Evolutionary conservation across 768 basidiomycete genomes (phyloP), one percentile per base, ranked within the genome.

Genomic region (Serendipita sp.): DNA sequence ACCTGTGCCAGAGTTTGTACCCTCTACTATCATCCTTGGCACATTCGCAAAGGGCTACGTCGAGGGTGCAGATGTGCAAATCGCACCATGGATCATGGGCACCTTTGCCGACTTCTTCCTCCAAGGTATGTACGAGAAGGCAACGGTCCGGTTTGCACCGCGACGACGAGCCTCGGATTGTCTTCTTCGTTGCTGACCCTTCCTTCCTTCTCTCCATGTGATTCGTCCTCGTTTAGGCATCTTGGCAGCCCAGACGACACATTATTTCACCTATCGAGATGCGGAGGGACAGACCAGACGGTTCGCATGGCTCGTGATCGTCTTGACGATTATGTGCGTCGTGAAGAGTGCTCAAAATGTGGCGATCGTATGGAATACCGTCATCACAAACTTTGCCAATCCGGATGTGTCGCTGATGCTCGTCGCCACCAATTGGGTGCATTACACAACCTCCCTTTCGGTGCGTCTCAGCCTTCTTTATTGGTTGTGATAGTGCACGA

Each of bases 61-160:
- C 4, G 56, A 60, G 16, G 35, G 35, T 60, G 56, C 56, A 60
- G 32, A 60, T 36, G 56, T 60, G 23, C 56, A 60, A 35, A 60
- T 60, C 35, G 56, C 56, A 30, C 56, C 56, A 4, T 60, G 56
- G 56, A 36, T 36, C 3, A 60, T 60, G 56, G 56, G 56, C 35
- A 60, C 56, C n/a, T 36, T 60, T 36, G 56, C 56, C 28, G 56
- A 60, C n/a, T 36, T 60, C 23, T 60, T 60, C 56, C 56, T 60
- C 34, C 4, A 10, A 38, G 56, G 56, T 60, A 8, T 23, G 56
- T n/a, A 4, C 2, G 32, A 23, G 23, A 23, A 23, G 23, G 23
- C 23, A 23, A 23, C 23, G 23, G 23, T 23, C 23, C 23, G 23
- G 23, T 23, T 1, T 23, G 23, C 23, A 23, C 23, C 23, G 23